These are phyloP conservation scores for Aegilops bicornis DNA, from an alignment of 176 grass and related monocot genomes.

Conservation along the genomic window DNA sequence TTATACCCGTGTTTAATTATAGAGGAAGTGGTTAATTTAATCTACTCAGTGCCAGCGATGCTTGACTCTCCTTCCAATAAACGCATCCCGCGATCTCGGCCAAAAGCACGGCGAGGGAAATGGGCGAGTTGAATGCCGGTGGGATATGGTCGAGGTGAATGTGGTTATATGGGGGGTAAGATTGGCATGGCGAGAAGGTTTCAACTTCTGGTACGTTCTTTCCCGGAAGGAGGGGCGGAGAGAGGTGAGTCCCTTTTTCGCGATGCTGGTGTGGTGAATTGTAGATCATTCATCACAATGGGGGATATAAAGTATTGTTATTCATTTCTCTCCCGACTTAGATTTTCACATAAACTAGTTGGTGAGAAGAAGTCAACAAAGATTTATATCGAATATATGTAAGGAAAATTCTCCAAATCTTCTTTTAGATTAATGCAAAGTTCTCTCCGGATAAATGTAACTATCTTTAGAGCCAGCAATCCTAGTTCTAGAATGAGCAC, in stretches of 20 bases:
- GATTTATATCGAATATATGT: background rate
- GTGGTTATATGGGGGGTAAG: background rate
- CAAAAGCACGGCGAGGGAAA: background rate
- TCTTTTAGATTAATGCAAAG: background rate
- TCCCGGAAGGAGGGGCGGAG: background rate
- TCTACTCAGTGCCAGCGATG: background rate
- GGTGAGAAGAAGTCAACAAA: background rate
- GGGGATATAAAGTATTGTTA: background rate
- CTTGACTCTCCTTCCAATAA: background rate
- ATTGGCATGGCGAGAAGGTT: background rate
- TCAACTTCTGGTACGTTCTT: background rate
- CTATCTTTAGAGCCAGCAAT: background rate
- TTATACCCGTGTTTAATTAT: background rate
- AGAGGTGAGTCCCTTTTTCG: no score
- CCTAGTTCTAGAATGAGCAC: background rate
- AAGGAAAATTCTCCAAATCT: background rate
- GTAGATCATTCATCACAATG: background rate
- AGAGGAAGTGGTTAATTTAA: background rate
- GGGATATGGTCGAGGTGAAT: background rate
- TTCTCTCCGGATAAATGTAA: background rate
- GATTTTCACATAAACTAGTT: background rate
- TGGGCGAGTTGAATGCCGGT: background rate
- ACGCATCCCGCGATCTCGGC: background rate
- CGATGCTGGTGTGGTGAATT: background rate
- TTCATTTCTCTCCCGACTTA: background rate